These are phyloP conservation scores for Starmera dryadoides DNA, from an alignment of 805 yeast genomes.

Conservation along the genomic window DNA sequence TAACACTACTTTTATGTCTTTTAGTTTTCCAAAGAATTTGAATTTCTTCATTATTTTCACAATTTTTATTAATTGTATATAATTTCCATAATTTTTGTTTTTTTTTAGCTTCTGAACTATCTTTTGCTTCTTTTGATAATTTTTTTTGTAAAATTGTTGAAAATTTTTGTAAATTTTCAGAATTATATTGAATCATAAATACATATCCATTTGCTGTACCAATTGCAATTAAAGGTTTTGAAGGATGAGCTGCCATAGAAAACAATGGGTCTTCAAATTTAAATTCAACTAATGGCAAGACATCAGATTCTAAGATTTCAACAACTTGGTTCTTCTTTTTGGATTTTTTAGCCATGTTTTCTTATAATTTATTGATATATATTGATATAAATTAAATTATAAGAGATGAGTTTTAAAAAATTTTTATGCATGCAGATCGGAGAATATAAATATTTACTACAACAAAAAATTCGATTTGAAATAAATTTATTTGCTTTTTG, in stretches of 20 bases:
- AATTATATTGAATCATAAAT: constrained; percentile 51
- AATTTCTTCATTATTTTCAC: constrained; percentile 22
- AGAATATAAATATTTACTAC: no score
- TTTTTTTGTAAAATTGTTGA: constrained; percentile 19
- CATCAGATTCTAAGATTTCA: constrained; percentile 13
- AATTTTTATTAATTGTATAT: constrained; percentile 14
- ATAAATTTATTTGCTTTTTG: no score
- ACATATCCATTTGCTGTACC: constrained; percentile 86
- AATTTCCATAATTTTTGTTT: constrained; percentile 41
- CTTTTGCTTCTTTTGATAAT: constrained; percentile 11
- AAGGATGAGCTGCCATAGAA: constrained; percentile 72
- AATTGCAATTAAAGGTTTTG: constrained; percentile 49
- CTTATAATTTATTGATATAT: no score
- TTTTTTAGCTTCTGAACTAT: constrained; percentile 11
- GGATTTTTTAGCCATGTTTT: constrained; percentile 6
- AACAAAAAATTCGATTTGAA: no score
- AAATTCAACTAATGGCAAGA: constrained; percentile 27
- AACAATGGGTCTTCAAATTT: constrained; percentile 59
- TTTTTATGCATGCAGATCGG: no score
- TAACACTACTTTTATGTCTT: constrained; percentile 84
- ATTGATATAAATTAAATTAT: no score
- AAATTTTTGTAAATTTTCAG: constrained; percentile 32
- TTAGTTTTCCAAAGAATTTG: constrained; percentile 69
- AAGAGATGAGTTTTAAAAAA: no score
- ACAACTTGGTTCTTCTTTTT: constrained; percentile 13